Evolutionary conservation across 805 yeast genomes (phyloP), one percentile per base, ranked within the genome.

Genomic region (Starmerella bombi): DNA sequence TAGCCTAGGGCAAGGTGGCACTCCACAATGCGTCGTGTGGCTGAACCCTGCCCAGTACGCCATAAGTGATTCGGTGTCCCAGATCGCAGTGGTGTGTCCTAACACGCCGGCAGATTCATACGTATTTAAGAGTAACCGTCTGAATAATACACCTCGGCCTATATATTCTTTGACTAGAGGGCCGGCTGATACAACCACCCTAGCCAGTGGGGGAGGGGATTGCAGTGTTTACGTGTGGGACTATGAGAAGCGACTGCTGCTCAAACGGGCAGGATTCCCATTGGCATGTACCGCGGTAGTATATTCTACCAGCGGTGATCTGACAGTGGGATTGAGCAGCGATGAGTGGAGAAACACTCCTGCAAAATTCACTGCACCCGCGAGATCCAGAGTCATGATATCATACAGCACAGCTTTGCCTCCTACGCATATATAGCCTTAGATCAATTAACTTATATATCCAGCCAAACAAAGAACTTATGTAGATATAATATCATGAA

Each of bases 161-260:
- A 38, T 46, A 15, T 37, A 43, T 35, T 29, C 39, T 4, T 32
- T 46, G 20, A 42, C 38, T 16, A 14, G n/a, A n/a, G 14, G 20
- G 10, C n/a, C n/a, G n/a, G n/a, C n/a, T n/a, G n/a, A 10, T 5
- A 14, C 9, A 4, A 7, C 19, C 18, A 6, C 14, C 3, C 27
- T 46, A 8, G 40, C 43, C 9, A 32, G 38, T 1, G 50, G 45
- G 1, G 50, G 50, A 4, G 39, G 42, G 19, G 50, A 46, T 31
- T 15, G 27, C n/a, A 25, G 30, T 1, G 28, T 42, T 4, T 36
- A 29, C 29, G 18, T 46, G 14, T 46, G 50, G 50, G 41, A 46
- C 33, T 16, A 19, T 30, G 20, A 10, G 29, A 27, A 22, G 18
- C 38, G 40, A 8, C 16, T 18, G 32, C 28, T 46, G 33, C 14